Conservation (phyloP, 805 yeast genomes). For the Saccharomycopsis lassenensis region DNA sequence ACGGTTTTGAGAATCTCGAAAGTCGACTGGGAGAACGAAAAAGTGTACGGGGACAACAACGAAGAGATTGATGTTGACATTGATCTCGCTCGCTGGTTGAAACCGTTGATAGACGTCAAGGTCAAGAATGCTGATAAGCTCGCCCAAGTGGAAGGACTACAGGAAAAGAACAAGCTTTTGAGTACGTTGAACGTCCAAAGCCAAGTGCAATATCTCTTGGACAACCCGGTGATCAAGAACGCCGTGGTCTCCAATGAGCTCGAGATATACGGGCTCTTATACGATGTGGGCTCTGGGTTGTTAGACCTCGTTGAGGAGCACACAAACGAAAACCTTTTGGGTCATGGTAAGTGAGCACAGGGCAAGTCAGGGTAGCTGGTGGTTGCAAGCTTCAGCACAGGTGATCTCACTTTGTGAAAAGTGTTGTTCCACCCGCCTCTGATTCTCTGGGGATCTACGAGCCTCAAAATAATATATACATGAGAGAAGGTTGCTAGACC, state of each 20-base stretch:
- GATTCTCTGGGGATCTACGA: too few relatives aligned
- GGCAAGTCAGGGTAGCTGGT: too few relatives aligned
- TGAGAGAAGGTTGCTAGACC: too few relatives aligned
- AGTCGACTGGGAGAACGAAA: too few relatives aligned
- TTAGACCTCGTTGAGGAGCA: too few relatives aligned
- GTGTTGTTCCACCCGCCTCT: too few relatives aligned
- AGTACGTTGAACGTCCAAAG: conserved; percentile 69
- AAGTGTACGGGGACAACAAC: conserved; percentile 41
- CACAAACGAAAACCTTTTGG: too few relatives aligned
- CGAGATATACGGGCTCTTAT: conserved; percentile 73
- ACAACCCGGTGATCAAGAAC: conserved; percentile 52
- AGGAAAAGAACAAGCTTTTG: conserved; percentile 47
- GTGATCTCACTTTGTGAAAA: too few relatives aligned
- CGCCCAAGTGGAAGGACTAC: conserved; percentile 37
- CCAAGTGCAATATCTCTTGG: conserved; percentile 57
- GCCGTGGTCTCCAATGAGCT: conserved; percentile 54
- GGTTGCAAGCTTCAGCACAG: too few relatives aligned
- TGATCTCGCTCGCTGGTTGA: conserved; percentile 60
- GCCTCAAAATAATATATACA: too few relatives aligned
- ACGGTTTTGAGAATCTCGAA: conserved; percentile 39
- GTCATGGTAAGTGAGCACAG: too few relatives aligned
- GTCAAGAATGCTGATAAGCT: conserved; percentile 45
- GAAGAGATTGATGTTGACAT: conserved; percentile 28
- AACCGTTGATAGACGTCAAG: conserved; percentile 56
- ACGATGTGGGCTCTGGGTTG: conserved; percentile 74